Percentiles rank a stretch among this genome's conserved stretches.
Conservation (phyloP, 2,329 filamentous ascomycete genomes). For the Xylariaceae sp. region DNA sequence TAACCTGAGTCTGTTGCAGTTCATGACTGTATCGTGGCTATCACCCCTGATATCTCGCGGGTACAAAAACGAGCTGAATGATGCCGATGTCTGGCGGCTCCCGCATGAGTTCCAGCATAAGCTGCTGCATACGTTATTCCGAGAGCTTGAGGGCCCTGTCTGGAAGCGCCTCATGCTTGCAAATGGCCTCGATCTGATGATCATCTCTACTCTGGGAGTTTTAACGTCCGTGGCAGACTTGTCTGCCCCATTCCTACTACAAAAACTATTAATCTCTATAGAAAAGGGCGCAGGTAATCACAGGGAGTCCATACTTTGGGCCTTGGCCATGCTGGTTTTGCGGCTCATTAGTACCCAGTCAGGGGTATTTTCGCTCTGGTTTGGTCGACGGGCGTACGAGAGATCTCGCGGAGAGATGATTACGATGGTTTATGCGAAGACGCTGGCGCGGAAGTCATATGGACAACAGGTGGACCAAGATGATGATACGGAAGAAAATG, state of each 20-base stretch:
- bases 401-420: conserved; percentile 79
- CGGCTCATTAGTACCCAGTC: conserved; percentile 60
- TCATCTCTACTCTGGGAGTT: conserved; percentile 60
- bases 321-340: conserved; percentile 54
- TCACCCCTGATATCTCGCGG: conserved; percentile 64
- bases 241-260: conserved; percentile 63
- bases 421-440: conserved; percentile 79
- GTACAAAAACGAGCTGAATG: conserved; percentile 59
- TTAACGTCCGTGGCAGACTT: conserved; percentile 54
- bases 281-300: conserved; percentile 45
- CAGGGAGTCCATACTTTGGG: conserved; percentile 59
- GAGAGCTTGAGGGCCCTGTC: conserved; percentile 66
- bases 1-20: conserved; percentile 72
- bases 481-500: conserved; percentile 17
- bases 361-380: conserved; percentile 70
- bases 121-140: conserved; percentile 68
- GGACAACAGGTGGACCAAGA: conserved; percentile 35
- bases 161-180: conserved; percentile 63
- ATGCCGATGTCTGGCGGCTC: conserved; percentile 76
- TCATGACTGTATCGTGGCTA: conserved; percentile 82
- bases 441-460: conserved; percentile 57
- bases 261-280: conserved; percentile 64
- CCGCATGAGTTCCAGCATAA: conserved; percentile 77
- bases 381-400: conserved; percentile 77
- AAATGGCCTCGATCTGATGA: conserved; percentile 72